phyloP scores from a whole-genome alignment of 2,329 filamentous ascomycete genomes.

The Diaporthe aspalathi region DNA sequence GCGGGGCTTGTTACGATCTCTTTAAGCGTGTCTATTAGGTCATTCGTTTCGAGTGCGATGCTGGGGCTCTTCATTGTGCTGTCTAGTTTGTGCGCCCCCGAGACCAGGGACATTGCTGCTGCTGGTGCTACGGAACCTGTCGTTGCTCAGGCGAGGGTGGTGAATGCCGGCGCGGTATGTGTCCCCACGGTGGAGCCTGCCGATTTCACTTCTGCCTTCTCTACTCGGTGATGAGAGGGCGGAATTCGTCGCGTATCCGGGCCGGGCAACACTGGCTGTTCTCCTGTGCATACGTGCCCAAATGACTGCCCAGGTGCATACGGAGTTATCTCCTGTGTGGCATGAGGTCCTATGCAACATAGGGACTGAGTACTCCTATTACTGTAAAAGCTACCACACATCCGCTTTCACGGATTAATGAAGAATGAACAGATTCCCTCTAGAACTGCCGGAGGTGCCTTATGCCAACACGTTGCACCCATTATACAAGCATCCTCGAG shows the following conservation, averaged over 20 bases:
- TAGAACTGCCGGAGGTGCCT: fast-evolving
- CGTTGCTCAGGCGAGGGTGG: neutral
- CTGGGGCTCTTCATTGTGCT: slow-evolving; percentile 38
- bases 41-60: slow-evolving; percentile 38
- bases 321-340: neutral
- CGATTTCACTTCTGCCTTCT: neutral
- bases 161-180: neutral
- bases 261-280: neutral
- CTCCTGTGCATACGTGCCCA: neutral
- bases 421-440: neutral
- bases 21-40: slow-evolving; percentile 38
- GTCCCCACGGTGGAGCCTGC: neutral
- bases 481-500: too few species aligned
- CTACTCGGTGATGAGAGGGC: neutral
- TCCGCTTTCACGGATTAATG: neutral
- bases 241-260: neutral
- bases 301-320: neutral
- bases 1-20: slow-evolving; percentile 30
- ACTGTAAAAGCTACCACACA: neutral
- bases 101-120: neutral
- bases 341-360: neutral
- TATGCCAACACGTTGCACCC: neutral
- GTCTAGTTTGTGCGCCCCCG: slow-evolving; percentile 34
- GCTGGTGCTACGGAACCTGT: neutral
- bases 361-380: neutral